Evolutionary conservation across 352 stramenopile genomes (phyloP).

Genomic region (Globisporangium takayamanum): DNA sequence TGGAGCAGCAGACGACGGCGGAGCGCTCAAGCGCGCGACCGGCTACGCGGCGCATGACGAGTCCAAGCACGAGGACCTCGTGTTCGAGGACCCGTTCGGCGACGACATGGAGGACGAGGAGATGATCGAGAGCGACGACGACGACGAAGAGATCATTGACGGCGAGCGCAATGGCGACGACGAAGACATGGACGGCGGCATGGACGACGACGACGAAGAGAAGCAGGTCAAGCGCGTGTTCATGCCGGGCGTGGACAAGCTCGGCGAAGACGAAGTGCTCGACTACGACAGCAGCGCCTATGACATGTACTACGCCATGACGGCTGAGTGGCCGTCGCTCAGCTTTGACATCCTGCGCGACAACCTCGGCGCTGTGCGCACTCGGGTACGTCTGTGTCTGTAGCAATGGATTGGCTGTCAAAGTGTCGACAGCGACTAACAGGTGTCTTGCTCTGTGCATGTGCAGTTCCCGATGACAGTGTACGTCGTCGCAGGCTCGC

Average conservation of each 20-base stretch:
- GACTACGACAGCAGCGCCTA: slow-evolving; percentile 99
- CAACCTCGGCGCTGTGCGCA: slow-evolving; percentile 90
- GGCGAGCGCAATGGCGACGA: slow-evolving; percentile 34
- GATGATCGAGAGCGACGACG: slow-evolving; percentile 77
- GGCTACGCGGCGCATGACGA: slow-evolving; percentile 20
- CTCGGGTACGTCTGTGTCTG: slow-evolving; percentile 21
- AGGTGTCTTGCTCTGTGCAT: background rate
- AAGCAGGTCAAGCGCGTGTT: slow-evolving; percentile 87
- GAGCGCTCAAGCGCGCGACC: slow-evolving; percentile 44
- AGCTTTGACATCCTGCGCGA: slow-evolving; percentile 97
- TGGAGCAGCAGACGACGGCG: slow-evolving; percentile 31
- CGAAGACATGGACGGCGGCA: slow-evolving; percentile 47
- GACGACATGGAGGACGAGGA: slow-evolving; percentile 90
- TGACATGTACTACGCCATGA: slow-evolving; percentile 99
- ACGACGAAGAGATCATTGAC: slow-evolving; percentile 59
- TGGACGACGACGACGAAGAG: slow-evolving; percentile 44
- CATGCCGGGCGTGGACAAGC: slow-evolving; percentile 88
- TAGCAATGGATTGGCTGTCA: background rate
- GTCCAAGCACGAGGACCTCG: slow-evolving; percentile 46
- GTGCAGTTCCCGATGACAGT: slow-evolving; percentile 93
- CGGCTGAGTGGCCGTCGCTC: slow-evolving; percentile 96
- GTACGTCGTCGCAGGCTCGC: slow-evolving; percentile 94
- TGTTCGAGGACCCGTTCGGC: slow-evolving; percentile 87
- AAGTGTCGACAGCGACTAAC: background rate
- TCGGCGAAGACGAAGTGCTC: slow-evolving; percentile 92